Conservation (phyloP, 2,329 filamentous ascomycete genomes). For the Phialophora macrospora region DNA sequence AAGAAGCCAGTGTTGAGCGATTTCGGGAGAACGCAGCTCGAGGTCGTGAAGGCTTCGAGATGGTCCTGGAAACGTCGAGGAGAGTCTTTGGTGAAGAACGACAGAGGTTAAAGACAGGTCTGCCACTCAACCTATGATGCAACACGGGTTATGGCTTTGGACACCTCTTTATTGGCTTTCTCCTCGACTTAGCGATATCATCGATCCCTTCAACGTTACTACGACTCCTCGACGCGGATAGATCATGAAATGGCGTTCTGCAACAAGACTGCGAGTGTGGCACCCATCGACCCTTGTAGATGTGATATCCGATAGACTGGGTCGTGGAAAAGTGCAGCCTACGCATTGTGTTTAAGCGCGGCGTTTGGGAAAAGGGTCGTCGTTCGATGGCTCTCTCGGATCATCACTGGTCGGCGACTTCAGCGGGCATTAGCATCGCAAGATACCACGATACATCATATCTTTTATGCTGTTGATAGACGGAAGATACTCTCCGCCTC, state of each 20-base stretch:
- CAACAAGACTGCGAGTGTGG: background rate
- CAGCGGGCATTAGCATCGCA: background rate
- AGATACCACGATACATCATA: slow-evolving; percentile 26
- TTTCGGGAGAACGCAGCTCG: slow-evolving; percentile 91
- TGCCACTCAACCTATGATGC: slow-evolving; percentile 27
- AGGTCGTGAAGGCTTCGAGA: slow-evolving; percentile 93
- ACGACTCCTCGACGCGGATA: slow-evolving; percentile 1
- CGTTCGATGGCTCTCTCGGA: background rate
- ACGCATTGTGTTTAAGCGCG: slow-evolving; percentile 12
- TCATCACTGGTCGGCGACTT: background rate
- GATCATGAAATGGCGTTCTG: background rate
- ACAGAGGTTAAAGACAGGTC: slow-evolving; percentile 56
- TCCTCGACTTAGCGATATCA: background rate
- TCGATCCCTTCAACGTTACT: background rate
- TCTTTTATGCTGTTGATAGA: slow-evolving; percentile 3
- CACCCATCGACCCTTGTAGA: background rate
- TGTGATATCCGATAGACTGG: slow-evolving; percentile 4
- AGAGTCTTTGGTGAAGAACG: slow-evolving; percentile 89
- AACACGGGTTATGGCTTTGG: background rate
- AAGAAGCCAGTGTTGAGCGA: slow-evolving; percentile 84
- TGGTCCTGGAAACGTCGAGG: slow-evolving; percentile 89
- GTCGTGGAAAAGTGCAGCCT: slow-evolving; percentile 9
- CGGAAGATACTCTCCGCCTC: slow-evolving; percentile 1
- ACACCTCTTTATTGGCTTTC: background rate
- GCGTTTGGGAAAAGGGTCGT: background rate